Percentiles rank a stretch among this genome's conserved stretches.
Evolutionary conservation across 2,329 filamentous ascomycete genomes (phyloP).

Genomic region (Kalaharituber pfeilii): DNA sequence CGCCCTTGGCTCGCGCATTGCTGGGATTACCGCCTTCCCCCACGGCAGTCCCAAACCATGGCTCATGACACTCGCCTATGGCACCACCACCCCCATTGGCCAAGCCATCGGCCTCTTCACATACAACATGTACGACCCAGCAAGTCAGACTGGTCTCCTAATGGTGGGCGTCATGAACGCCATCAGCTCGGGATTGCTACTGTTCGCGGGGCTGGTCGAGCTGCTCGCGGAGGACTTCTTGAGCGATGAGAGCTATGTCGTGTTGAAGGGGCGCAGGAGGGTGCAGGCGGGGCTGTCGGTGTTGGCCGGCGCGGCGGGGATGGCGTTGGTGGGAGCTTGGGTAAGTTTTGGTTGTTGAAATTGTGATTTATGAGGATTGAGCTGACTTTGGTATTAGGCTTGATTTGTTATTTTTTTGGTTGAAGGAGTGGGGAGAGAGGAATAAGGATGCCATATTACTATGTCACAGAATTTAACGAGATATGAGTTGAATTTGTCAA

Average conservation of each 20-base stretch:
- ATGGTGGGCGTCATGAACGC: slow-evolving; percentile 49
- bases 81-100: slow-evolving; percentile 44
- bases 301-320: slow-evolving; percentile 45
- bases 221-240: slow-evolving; percentile 48
- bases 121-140: slow-evolving; percentile 42
- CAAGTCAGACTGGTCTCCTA: slow-evolving; percentile 45
- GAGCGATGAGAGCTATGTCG: slow-evolving; percentile 33
- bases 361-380: not conserved
- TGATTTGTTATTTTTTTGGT: not conserved
- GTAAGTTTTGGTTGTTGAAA: slow-evolving; percentile 3
- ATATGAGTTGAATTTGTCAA: no score
- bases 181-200: slow-evolving; percentile 27
- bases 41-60: slow-evolving; percentile 54
- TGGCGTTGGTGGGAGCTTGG: slow-evolving; percentile 53
- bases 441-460: not conserved
- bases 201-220: slow-evolving; percentile 38
- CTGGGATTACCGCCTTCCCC: slow-evolving; percentile 53
- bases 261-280: slow-evolving; percentile 42
- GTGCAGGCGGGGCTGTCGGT: slow-evolving; percentile 47
- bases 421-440: not conserved
- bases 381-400: not conserved
- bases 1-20: slow-evolving; percentile 68
- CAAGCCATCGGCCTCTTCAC: slow-evolving; percentile 45
- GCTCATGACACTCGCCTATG: slow-evolving; percentile 23
- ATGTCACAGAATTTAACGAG: no score